Percentiles rank a stretch among this genome's conserved stretches.
phyloP scores from a whole-genome alignment of 495 filamentous ascomycete species.

The Tuber magnatum region DNA sequence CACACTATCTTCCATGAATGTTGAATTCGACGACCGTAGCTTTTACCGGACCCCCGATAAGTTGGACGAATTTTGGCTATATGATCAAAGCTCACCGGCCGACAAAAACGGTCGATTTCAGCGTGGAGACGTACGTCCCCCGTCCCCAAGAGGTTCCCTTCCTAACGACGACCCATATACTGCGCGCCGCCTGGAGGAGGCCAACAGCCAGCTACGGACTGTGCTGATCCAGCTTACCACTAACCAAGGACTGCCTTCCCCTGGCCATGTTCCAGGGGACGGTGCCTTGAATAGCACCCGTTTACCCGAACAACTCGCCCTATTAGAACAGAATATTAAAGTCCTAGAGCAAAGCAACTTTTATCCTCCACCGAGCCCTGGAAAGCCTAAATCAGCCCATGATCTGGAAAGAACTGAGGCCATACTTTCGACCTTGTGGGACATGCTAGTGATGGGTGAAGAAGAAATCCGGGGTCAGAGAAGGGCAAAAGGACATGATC shows the following conservation, averaged over 20 bases:
- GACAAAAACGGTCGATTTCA: slow-evolving; percentile 43
- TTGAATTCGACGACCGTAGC: slow-evolving; percentile 67
- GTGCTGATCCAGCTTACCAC: slow-evolving; percentile 47
- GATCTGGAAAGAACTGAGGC: slow-evolving; percentile 53
- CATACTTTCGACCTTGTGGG: slow-evolving; percentile 63
- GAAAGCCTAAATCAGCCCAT: slow-evolving; percentile 37
- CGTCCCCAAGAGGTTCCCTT: slow-evolving; percentile 39
- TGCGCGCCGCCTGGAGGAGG: slow-evolving; percentile 61
- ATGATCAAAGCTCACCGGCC: slow-evolving; percentile 46
- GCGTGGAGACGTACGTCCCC: slow-evolving; percentile 27
- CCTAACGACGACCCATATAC: slow-evolving; percentile 50
- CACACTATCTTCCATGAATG: slow-evolving; percentile 26
- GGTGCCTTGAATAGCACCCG: slow-evolving; percentile 40
- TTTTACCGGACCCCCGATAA: slow-evolving; percentile 67
- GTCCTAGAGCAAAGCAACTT: slow-evolving; percentile 41
- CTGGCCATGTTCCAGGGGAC: slow-evolving; percentile 46
- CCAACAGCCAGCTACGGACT: slow-evolving; percentile 58
- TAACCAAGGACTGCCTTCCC: slow-evolving; percentile 47
- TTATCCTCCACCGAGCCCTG: slow-evolving; percentile 15
- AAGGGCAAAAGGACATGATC: slow-evolving; percentile 47
- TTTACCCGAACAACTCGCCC: slow-evolving; percentile 50
- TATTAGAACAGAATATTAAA: slow-evolving; percentile 47
- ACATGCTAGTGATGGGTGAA: slow-evolving; percentile 59
- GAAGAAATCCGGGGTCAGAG: slow-evolving; percentile 53
- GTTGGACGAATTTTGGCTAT: slow-evolving; percentile 51